These are phyloP conservation scores for Chalciporus sphaerocephalus DNA, from an alignment of 768 basidiomycete species.

Conservation along the genomic window DNA sequence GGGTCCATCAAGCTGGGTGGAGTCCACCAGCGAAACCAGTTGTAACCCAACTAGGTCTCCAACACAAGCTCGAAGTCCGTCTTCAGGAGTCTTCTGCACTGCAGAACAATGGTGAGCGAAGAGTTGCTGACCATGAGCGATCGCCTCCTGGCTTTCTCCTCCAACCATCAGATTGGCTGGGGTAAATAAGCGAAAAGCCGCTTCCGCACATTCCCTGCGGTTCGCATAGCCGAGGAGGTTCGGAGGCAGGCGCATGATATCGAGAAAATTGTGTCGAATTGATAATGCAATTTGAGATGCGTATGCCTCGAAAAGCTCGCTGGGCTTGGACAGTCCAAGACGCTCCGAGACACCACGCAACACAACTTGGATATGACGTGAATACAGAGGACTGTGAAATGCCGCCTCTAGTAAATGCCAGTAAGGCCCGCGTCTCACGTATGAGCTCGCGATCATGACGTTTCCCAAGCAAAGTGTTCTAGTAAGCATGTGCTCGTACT, in stretches of 20 bases:
- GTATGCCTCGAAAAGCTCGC: conserved; percentile 72
- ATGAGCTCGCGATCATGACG: conserved; percentile 73
- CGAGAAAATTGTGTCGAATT: conserved; percentile 45
- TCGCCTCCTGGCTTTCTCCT: conserved; percentile 25
- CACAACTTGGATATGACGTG: conserved; percentile 41
- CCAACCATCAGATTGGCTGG: conserved; percentile 58
- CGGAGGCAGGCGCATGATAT: conserved; percentile 61
- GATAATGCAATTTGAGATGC: conserved; percentile 72
- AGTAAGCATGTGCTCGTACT: conserved; percentile 75
- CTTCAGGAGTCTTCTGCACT: conserved; percentile 41
- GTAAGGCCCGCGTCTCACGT: conserved; percentile 75
- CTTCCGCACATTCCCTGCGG: conserved; percentile 60
- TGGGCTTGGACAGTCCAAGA: conserved; percentile 58
- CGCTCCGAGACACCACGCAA: conserved; percentile 59
- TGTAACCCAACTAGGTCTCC: conserved; percentile 65
- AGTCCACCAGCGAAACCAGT: conserved; percentile 46
- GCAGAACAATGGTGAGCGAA: conserved; percentile 64
- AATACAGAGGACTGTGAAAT: conserved; percentile 30
- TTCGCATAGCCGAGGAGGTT: conserved; percentile 72
- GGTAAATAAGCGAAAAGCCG: conserved; percentile 62
- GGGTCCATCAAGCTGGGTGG: conserved; percentile 16
- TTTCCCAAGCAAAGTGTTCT: conserved; percentile 69
- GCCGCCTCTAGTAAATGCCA: conserved; percentile 81
- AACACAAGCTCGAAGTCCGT: conserved; percentile 61
- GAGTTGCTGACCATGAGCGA: conserved; percentile 37